These are phyloP conservation scores for Papiliotrema flavescens DNA, from an alignment of 1,284 basidiomycete species.

Conservation along the genomic window DNA sequence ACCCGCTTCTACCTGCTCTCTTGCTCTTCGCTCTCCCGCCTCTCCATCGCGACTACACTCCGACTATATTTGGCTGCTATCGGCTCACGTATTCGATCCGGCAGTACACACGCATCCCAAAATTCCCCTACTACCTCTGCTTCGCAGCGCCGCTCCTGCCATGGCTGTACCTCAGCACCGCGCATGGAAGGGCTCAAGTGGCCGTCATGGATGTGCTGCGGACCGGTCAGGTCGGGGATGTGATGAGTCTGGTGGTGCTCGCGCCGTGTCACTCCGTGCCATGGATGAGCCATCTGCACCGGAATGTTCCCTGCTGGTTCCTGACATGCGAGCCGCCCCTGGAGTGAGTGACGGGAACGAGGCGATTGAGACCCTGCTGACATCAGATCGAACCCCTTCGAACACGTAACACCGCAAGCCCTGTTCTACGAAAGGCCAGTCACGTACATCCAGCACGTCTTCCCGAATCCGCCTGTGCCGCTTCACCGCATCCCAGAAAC, in stretches of 20 bases:
- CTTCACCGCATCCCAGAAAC: conserved; percentile 51
- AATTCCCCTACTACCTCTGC: conserved; percentile 52
- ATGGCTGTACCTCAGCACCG: conserved; percentile 63
- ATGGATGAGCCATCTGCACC: conserved; percentile 85
- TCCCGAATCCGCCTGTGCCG: conserved; percentile 52
- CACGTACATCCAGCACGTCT: conserved; percentile 59
- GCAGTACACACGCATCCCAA: conserved; percentile 32
- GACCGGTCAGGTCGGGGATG: conserved; percentile 17
- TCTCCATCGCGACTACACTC: conserved; percentile 55
- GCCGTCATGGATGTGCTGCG: conserved; percentile 57
- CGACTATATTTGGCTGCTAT: conserved; percentile 36
- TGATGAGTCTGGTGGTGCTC: conserved; percentile 66
- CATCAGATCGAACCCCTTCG: conserved; percentile 6
- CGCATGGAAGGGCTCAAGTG: conserved; percentile 76
- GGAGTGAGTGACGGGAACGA: conserved; percentile 51
- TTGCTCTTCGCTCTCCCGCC: conserved; percentile 74
- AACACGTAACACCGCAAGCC: conserved; percentile 77
- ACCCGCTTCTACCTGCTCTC: conserved; percentile 82
- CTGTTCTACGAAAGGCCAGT: conserved; percentile 75
- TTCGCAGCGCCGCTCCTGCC: conserved; percentile 57
- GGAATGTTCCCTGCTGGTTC: conserved; percentile 68
- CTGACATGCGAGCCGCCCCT: conserved; percentile 88
- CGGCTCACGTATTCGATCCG: conserved; percentile 23
- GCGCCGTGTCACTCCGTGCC: conserved; percentile 99
- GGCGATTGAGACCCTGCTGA: conserved; percentile 22